Base-by-base conservation (phyloP, 208 protist species). In the Lotmaria passim region DNA sequence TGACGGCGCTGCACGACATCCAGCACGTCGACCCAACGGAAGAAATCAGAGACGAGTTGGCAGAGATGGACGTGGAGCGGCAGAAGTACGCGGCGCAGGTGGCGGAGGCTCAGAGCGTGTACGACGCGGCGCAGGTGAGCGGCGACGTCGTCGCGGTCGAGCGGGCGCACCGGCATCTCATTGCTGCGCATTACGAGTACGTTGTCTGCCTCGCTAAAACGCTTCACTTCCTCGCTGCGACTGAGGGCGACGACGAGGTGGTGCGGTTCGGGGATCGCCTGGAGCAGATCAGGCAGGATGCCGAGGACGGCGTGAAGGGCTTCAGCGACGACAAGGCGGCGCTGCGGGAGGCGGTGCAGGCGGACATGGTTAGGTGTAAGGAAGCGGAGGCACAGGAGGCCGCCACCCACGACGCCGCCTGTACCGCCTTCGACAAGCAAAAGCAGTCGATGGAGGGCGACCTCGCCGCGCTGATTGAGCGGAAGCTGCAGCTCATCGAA, bases 101-200 rank as follows among this genome's bases (percentile, higher is more conserved):
- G 36, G 47, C 83, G 10, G 85, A 89, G 46, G 82, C 82, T 19
- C 73, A 86, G 52, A 64, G 60, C 17, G 66, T 69, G 15, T 84
- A 86, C 74, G 75, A 89, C 28, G 56, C 73, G 11, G 86, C 89
- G 21, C 48, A 78, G 17, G 56, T 51, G 15, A 73, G 70, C 7
- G 81, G 83, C 30, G 87, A 94, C 67, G 83, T 94, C 41, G 75
- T 91, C 12, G 85, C 90, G 43, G 72, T 93, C 43, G 86, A 94
- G 77, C 82, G 83, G 5, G 74, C 84, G 1, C 89, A 94, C 61
- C 83, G 86, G 26, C 79, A 89, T 56, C 79, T 92, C 17, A 94
- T 94, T 64, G 81, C 86, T 21, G 89, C 85, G 8, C 82, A 82
- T 58, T 94, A 94, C 69, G 89, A 94, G 64, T 75, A 81, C 51